Percentiles rank a stretch among this genome's conserved stretches.
These are phyloP conservation scores for Cytospora piceicola DNA, from an alignment of 2,329 filamentous ascomycete genomes.

Conservation along the genomic window DNA sequence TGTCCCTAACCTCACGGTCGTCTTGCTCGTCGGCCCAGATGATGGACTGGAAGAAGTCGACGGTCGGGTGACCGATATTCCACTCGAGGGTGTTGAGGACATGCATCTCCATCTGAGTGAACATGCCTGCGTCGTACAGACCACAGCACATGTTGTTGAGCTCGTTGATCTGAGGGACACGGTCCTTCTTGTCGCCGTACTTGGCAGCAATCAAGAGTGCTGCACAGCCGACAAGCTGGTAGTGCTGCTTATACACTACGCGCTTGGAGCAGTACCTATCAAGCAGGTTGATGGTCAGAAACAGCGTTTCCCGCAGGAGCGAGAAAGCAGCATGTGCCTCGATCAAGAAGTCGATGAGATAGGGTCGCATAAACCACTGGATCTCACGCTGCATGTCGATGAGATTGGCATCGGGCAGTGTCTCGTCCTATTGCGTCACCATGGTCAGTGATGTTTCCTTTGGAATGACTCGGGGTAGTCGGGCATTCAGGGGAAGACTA, in stretches of 20 bases:
- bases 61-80: conserved; percentile 93
- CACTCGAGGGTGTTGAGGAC: conserved; percentile 96
- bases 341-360: conserved; percentile 96
- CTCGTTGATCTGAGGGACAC: conserved; percentile 95
- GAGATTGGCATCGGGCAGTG: conserved; percentile 91
- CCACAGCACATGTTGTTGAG: conserved; percentile 99
- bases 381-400: conserved; percentile 99
- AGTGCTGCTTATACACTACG: conserved; percentile 98
- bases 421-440: conserved; percentile 64
- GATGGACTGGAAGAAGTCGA: conserved; percentile 90
- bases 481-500: conserved; percentile 27
- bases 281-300: conserved; percentile 93
- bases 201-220: conserved; percentile 96
- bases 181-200: conserved; percentile 98
- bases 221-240: conserved; percentile 95
- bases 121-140: conserved; percentile 98
- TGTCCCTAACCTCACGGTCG: conserved; percentile 88
- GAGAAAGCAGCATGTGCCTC: conserved; percentile 96
- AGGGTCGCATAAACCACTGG: conserved; percentile 99
- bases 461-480: not conserved
- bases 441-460: conserved; percentile 13
- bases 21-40: conserved; percentile 78
- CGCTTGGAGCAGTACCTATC: conserved; percentile 97
- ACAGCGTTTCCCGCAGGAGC: conserved; percentile 90
- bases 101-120: conserved; percentile 99